Evolutionary conservation across 345 rosid species (phyloP), one percentile per base, ranked within the genome.

Genomic region (Hibiscus tridactylites): DNA sequence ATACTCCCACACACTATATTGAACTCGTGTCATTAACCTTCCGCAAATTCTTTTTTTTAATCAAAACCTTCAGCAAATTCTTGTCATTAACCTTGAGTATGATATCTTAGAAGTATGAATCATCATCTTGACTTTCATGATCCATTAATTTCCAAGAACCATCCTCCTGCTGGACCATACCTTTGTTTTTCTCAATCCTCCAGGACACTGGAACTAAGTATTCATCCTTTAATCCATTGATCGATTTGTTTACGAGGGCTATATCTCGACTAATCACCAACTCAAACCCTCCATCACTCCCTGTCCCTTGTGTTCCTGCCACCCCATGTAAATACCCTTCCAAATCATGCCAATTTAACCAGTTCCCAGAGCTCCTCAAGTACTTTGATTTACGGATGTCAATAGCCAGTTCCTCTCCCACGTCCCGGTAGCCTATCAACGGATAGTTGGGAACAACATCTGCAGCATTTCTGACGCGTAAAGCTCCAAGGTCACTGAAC

Each of bases 121-220:
- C 73, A 61, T 80, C 83, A 52, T 87, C 89, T 4, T 74, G 17
- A 26, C 54, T 75, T 62, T 86, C 87, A 71, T 81, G 89, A 73
- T 90, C 98, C 82, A 85, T 76, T 79, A 89, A 77, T 75, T 80
- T 83, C 98, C 96, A 88, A 49, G 89, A 87, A 0, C 95, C 98
- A 71, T 93, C 93, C 0, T 44, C 73, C 68, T 79, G 86, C 69
- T 89, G 95, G 60, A 85, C 91, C 93, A 89, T 84, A 11, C 96
- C 98, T 75, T 85, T 91, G 29, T 91, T 89, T 78, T 72, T 77
- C 12, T 68, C 81, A 69, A 79, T 64, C 70, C 87, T 39, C 97
- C 98, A 91, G 0, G 81, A 60, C 19, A 13, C 75, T 0, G 96
- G 97, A 37, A 93, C 82, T 31, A 86, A 76, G 74, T 63, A 85